Conservation (phyloP, 2,329 filamentous ascomycete species). For the Ascosphaera pollenicola region DNA sequence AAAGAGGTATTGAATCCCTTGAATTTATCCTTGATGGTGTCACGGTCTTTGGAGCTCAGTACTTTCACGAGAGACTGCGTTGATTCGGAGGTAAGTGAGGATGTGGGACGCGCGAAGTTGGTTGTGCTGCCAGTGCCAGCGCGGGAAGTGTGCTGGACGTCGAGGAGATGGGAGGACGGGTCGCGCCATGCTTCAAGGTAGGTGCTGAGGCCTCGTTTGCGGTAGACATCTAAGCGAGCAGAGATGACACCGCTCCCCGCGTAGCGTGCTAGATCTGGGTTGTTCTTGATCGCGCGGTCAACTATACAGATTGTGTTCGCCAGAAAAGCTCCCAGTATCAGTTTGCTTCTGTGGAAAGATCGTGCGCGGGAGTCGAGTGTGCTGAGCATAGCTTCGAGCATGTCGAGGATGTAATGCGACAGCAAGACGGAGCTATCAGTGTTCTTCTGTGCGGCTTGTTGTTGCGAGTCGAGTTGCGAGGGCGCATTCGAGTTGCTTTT, state of each 20-base stretch:
- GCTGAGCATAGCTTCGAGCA: constrained; percentile 57
- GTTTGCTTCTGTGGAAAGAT: constrained; percentile 51
- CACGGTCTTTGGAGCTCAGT: constrained; percentile 74
- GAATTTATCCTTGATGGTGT: constrained; percentile 93
- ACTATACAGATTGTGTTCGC: constrained; percentile 72
- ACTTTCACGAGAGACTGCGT: constrained; percentile 44
- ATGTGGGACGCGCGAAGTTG: not conserved
- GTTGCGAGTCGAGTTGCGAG: constrained; percentile 43
- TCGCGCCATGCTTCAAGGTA: constrained; percentile 84
- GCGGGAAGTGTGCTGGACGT: constrained; percentile 78
- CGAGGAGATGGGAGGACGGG: constrained; percentile 61
- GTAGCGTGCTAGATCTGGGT: constrained; percentile 47
- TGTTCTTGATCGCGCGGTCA: constrained; percentile 62
- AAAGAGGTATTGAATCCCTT: constrained; percentile 75
- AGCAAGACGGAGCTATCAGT: constrained; percentile 78
- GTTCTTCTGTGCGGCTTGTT: constrained; percentile 30
- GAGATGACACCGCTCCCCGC: constrained; percentile 40
- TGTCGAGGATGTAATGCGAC: constrained; percentile 73
- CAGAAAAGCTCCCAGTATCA: constrained; percentile 66
- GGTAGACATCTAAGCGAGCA: constrained; percentile 54
- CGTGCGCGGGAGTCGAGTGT: constrained; percentile 56
- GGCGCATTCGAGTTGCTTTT: constrained; percentile 40
- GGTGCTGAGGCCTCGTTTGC: constrained; percentile 60
- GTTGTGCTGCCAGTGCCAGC: constrained; percentile 48
- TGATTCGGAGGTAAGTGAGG: not conserved